Evolutionary conservation across 306 rosid genomes (phyloP).

Genomic region (Castanopsis chinensis): DNA sequence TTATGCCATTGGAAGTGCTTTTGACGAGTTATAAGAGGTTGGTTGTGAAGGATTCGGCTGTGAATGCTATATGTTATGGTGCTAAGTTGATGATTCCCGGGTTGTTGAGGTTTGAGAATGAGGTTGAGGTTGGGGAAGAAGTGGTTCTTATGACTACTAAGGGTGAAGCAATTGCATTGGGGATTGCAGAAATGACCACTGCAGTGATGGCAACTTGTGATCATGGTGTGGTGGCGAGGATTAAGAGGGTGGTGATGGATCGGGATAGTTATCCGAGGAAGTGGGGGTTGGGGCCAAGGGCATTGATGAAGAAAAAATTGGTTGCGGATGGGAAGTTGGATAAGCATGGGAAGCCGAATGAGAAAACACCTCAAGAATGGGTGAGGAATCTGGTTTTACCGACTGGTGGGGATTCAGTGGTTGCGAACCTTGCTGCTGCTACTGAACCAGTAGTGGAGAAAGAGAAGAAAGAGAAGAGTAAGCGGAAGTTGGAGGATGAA

Average conservation of each 20-base stretch:
- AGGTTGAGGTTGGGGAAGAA: constrained; percentile 77
- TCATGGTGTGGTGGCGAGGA: constrained; percentile 78
- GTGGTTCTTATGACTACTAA: constrained; percentile 82
- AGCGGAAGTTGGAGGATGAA: constrained; percentile 41
- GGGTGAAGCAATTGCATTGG: constrained; percentile 82
- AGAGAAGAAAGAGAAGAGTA: constrained; percentile 27
- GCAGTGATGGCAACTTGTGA: constrained; percentile 89
- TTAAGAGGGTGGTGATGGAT: constrained; percentile 92
- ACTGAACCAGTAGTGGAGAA: constrained; percentile 25
- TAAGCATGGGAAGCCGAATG: constrained; percentile 78
- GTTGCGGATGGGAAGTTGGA: constrained; percentile 63
- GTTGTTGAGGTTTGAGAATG: constrained; percentile 73
- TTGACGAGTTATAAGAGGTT: constrained; percentile 77
- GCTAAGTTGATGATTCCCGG: constrained; percentile 88
- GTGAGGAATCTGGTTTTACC: constrained; percentile 60
- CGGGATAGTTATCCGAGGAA: constrained; percentile 83
- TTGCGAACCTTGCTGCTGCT: constrained; percentile 61
- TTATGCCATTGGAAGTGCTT: constrained; percentile 74
- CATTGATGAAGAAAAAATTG: constrained; percentile 72
- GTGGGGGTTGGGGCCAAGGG: constrained; percentile 86
- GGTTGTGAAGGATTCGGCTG: constrained; percentile 86
- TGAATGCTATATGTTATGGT: constrained; percentile 83
- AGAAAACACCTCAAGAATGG: constrained; percentile 72
- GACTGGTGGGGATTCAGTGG: constrained; percentile 50
- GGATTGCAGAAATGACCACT: constrained; percentile 91